Percentiles rank a stretch among this genome's conserved stretches.
These are phyloP conservation scores for Endothia cerciana DNA, from an alignment of 2,329 filamentous ascomycete species.

Conservation along the genomic window DNA sequence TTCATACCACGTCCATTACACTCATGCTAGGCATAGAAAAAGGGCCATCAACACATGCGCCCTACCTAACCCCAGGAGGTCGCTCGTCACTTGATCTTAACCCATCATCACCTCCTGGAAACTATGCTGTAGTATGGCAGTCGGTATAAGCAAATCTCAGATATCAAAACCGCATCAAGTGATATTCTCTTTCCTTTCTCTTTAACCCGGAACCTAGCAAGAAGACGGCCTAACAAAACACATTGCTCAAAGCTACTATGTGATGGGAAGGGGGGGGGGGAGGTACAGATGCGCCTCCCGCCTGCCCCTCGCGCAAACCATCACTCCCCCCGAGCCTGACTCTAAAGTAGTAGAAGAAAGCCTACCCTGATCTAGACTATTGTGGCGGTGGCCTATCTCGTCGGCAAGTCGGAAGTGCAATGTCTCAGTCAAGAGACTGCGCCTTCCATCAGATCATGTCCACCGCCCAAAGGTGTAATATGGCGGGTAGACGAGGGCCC, in stretches of 20 bases:
- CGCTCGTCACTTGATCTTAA: not conserved
- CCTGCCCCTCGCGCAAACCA: conserved; percentile 1
- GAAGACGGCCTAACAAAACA: not conserved
- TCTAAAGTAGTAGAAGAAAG: conserved; percentile 6
- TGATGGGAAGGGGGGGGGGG: not conserved
- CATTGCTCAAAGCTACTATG: conserved; percentile 20
- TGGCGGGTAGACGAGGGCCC: not conserved
- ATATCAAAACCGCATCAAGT: conserved; percentile 6
- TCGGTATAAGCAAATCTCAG: not conserved
- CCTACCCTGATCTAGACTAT: conserved; percentile 4
- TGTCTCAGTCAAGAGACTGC: not conserved
- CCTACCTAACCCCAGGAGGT: too few relatives aligned
- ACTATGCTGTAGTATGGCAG: not conserved
- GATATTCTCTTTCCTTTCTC: conserved; percentile 4
- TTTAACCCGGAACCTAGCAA: conserved; percentile 6
- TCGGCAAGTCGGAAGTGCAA: not conserved
- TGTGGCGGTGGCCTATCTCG: not conserved
- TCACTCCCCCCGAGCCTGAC: conserved; percentile 7
- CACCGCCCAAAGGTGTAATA: not conserved
- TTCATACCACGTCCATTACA: not conserved
- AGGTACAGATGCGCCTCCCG: not conserved
- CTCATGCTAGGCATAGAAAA: not conserved
- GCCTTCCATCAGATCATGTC: not conserved
- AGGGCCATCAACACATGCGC: not conserved
- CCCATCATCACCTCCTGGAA: conserved; percentile 5